Evolutionary conservation across 139 green algal genomes (phyloP), one percentile per base, ranked within the genome.

Genomic region (Chlamydomonas sphaeroides): DNA sequence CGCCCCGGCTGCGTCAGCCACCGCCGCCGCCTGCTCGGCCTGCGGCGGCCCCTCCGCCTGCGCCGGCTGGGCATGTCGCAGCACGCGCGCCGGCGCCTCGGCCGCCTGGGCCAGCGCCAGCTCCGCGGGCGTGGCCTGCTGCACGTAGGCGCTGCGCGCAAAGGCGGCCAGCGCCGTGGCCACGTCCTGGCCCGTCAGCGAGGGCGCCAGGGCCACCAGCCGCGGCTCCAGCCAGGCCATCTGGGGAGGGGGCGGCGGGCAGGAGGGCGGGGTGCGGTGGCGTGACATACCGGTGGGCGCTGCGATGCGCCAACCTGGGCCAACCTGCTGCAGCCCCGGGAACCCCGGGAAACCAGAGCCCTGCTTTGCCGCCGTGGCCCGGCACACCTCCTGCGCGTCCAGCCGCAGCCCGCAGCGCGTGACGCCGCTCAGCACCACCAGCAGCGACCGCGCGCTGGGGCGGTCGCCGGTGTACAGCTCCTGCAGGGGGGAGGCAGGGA

Each of bases 401-500:
- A 80, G 74, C n/a, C 49, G 39, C 74, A 80, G 39, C 30, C 74
- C 74, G 39, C 70, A 21, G 53, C 56, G 38, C 39, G 59, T 63
- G 30, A 41, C 74, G 28, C 18, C 33, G 17, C 30, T 62, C 17
- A 80, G 59, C 35, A 61, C 51, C 59, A 80, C 74, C 33, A 66
- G 18, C 30, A 80, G 59, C 5, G 59, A 62, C 59, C 74, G 74
- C 1, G 28, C 33, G 59, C 59, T 48, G 74, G 59, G 41, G n/a
- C 74, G 53, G 41, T 70, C 38, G 72, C 32, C 28, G 20, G 1
- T n/a, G n/a, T n/a, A n/a, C n/a, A n/a, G n/a, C n/a, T n/a, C n/a
- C n/a, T n/a, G 25, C 48, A 68, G 18, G 49, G 21, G 26, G 72
- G 57, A 57, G 39, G 6, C 26, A 56, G 68, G 72, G 0, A 20